Conservation (phyloP, 352 stramenopile genomes). For the Globisporangium sylvaticum region DNA sequence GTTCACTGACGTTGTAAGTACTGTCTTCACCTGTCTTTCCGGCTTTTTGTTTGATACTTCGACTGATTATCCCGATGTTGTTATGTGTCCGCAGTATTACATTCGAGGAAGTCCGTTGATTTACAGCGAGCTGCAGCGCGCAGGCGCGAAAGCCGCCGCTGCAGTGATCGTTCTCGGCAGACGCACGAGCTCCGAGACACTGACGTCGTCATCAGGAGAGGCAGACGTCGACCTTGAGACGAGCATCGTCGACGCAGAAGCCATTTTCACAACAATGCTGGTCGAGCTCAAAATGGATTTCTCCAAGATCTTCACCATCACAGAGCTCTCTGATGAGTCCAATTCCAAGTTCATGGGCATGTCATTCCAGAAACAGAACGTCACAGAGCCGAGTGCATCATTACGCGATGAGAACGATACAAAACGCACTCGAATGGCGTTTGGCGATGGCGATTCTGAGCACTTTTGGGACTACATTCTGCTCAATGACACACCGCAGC, state of each 20-base stretch:
- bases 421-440: neutral
- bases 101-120: constrained; percentile 72
- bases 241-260: constrained; percentile 75
- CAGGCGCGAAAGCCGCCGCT: constrained; percentile 71
- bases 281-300: constrained; percentile 88
- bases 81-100: constrained; percentile 55
- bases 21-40: neutral
- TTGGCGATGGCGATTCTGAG: constrained; percentile 18
- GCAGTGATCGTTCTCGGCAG: constrained; percentile 82
- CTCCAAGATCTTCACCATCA: constrained; percentile 81
- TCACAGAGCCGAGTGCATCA: neutral
- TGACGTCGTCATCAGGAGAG: constrained; percentile 28
- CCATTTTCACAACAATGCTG: constrained; percentile 84
- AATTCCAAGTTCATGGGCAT: constrained; percentile 89
- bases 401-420: neutral
- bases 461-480: constrained; percentile 73
- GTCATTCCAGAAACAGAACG: constrained; percentile 52
- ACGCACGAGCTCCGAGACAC: constrained; percentile 34
- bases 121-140: constrained; percentile 73
- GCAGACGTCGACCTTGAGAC: constrained; percentile 60
- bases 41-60: neutral
- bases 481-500: constrained; percentile 46
- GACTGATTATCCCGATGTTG: neutral
- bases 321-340: constrained; percentile 72
- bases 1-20: constrained; percentile 71